A percentile compares a stretch with the other conserved stretches of the same genome.
phyloP scores from a whole-genome alignment of 331 rosid species.

The Quercus phellos region DNA sequence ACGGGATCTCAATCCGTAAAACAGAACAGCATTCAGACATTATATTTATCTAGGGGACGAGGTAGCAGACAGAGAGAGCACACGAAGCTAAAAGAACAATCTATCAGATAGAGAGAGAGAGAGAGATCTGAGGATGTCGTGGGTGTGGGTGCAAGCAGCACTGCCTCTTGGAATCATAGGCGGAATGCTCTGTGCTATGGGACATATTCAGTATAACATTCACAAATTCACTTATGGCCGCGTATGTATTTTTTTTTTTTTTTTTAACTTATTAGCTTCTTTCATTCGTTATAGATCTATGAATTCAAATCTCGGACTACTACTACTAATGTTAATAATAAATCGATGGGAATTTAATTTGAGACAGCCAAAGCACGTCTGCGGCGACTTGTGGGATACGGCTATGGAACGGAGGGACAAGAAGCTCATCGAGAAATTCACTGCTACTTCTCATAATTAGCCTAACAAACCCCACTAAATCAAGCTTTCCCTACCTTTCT shows the following conservation, averaged over 20 bases:
- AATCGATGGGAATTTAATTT: not conserved
- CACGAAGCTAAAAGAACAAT: not conserved
- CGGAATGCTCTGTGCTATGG: slow-evolving; percentile 86
- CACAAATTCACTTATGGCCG: slow-evolving; percentile 91
- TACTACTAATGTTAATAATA: not conserved
- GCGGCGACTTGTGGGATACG: slow-evolving; percentile 90
- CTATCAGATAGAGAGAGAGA: not conserved
- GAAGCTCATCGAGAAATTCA: slow-evolving; percentile 56
- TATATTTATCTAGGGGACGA: not conserved
- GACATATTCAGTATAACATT: slow-evolving; percentile 78
- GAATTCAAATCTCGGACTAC: not conserved
- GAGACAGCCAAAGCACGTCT: slow-evolving; percentile 83
- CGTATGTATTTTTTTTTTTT: slow-evolving; percentile 9
- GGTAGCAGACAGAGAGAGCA: not conserved
- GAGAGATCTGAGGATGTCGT: slow-evolving; percentile 34
- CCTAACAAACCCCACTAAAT: no score
- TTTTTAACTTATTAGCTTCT: not conserved
- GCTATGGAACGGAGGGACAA: slow-evolving; percentile 98
- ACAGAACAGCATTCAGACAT: no score
- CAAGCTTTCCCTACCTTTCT: no score
- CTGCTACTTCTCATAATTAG: slow-evolving; percentile 27
- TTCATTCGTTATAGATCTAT: not conserved
- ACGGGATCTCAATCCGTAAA: no score
- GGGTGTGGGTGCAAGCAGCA: slow-evolving; percentile 67
- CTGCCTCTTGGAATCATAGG: slow-evolving; percentile 61